Evolutionary conservation across 73 alveolate species (phyloP).

Genomic region (Paramecium biaurelia): DNA sequence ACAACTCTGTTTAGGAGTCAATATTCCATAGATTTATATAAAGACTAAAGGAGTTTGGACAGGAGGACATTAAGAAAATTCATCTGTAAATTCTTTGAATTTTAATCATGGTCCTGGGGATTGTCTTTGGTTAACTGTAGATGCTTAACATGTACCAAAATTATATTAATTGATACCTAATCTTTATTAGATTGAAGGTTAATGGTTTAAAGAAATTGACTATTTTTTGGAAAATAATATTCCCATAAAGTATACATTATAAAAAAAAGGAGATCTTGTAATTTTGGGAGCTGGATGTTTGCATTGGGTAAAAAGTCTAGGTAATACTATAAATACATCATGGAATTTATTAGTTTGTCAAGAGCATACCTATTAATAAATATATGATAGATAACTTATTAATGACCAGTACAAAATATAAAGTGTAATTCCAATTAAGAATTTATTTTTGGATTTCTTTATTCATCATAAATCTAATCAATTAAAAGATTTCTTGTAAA

Average conservation of each 20-base stretch:
- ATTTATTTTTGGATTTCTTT: conserved; percentile 60
- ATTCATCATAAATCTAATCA: conserved; percentile 27
- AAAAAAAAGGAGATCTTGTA: conserved; percentile 68
- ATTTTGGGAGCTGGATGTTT: conserved; percentile 72
- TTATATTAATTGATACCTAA: conserved; percentile 62
- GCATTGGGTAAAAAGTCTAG: conserved; percentile 78
- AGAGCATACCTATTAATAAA: conserved; percentile 24
- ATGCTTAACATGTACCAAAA: conserved; percentile 40
- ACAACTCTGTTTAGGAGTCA: conserved; percentile 70
- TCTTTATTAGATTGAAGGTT: conserved; percentile 67
- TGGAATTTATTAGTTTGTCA: conserved; percentile 72
- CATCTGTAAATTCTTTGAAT: conserved; percentile 69
- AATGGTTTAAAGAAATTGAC: conserved; percentile 68
- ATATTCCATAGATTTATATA: conserved; percentile 72
- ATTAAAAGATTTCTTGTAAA: background rate
- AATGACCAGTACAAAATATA: conserved; percentile 53
- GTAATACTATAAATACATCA: conserved; percentile 72
- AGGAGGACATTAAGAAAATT: conserved; percentile 83
- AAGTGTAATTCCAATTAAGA: conserved; percentile 63
- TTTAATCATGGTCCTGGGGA: conserved; percentile 77
- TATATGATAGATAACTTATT: conserved; percentile 59
- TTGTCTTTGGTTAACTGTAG: conserved; percentile 71
- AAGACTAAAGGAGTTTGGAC: conserved; percentile 78
- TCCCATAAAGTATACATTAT: conserved; percentile 48
- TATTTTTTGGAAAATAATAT: conserved; percentile 62